Percentiles rank a stretch among this genome's conserved stretches.
Evolutionary conservation across 352 stramenopile species (phyloP).

Genomic region (Pythium biforme): DNA sequence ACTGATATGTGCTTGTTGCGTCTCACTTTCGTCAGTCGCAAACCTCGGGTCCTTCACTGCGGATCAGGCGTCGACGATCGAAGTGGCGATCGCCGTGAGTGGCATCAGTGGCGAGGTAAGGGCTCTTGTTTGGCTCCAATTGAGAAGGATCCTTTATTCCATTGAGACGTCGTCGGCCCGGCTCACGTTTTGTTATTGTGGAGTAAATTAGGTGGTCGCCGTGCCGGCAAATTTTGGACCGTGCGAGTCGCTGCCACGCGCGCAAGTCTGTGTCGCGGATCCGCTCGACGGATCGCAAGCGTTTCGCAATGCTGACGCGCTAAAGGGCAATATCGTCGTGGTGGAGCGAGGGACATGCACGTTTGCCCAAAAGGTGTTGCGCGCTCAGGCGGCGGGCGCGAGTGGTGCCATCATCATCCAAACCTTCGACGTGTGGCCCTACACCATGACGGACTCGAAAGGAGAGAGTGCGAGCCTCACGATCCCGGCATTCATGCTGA

Average conservation of each 20-base stretch:
- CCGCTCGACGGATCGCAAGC: conserved; percentile 53
- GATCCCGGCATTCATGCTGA: conserved; percentile 84
- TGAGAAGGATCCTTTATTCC: neutral
- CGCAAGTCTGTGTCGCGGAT: conserved; percentile 45
- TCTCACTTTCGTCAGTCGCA: conserved; percentile 32
- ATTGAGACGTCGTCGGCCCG: neutral
- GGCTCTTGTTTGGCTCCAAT: neutral
- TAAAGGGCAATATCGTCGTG: conserved; percentile 68
- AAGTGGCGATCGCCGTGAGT: conserved; percentile 60
- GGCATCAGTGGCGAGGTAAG: conserved; percentile 74
- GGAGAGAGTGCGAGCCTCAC: conserved; percentile 52
- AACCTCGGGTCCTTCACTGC: conserved; percentile 60
- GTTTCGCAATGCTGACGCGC: conserved; percentile 38
- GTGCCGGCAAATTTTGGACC: conserved; percentile 77
- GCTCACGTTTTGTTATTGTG: neutral
- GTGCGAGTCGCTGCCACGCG: conserved; percentile 50
- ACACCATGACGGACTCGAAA: conserved; percentile 82
- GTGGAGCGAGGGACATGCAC: conserved; percentile 70
- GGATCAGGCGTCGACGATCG: conserved; percentile 71
- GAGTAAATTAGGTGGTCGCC: conserved; percentile 49
- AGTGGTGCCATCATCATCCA: conserved; percentile 67
- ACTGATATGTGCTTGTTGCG: neutral
- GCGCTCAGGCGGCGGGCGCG: conserved; percentile 54
- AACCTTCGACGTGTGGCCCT: conserved; percentile 74
- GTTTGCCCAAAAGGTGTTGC: conserved; percentile 73